Percentiles rank a stretch among this genome's conserved stretches.
Evolutionary conservation across 345 rosid genomes (phyloP).

Genomic region (Erodium maritimum): DNA sequence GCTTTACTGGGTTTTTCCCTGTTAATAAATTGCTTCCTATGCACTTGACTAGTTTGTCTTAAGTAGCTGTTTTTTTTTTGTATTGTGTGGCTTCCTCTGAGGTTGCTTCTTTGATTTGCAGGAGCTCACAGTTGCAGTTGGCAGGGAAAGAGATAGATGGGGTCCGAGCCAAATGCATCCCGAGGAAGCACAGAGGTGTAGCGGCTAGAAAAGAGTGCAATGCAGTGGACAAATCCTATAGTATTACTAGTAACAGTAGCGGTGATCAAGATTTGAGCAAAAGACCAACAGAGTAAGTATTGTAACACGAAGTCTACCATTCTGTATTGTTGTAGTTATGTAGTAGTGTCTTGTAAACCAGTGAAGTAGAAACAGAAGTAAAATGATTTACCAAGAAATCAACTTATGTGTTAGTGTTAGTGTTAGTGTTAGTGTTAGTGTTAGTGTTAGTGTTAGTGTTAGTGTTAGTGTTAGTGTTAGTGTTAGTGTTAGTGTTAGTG

Average conservation of each 20-base stretch:
- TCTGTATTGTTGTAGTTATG: not conserved
- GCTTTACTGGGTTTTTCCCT: too few species aligned
- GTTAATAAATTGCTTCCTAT: too few species aligned
- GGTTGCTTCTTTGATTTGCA: not conserved
- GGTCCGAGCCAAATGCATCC: slow-evolving; percentile 18
- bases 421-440: too few species aligned
- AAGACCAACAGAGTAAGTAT: not conserved
- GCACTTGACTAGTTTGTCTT: not conserved
- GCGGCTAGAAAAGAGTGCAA: slow-evolving; percentile 3
- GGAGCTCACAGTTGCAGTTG: slow-evolving; percentile 16
- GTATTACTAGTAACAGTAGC: not conserved
- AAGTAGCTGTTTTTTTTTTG: not conserved
- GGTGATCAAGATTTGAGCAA: not conserved
- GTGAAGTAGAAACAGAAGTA: too few species aligned
- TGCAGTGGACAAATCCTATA: not conserved
- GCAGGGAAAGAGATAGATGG: slow-evolving; percentile 14
- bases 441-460: too few species aligned
- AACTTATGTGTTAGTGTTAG: too few species aligned
- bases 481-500: too few species aligned
- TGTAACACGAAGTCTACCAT: too few species aligned
- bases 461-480: too few species aligned
- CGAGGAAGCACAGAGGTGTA: slow-evolving; percentile 11
- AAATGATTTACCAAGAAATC: too few species aligned
- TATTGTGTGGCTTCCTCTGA: not conserved
- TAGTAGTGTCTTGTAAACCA: too few species aligned